Conservation (phyloP, 495 filamentous ascomycete species). For the Lasiosphaeris hirsuta region DNA sequence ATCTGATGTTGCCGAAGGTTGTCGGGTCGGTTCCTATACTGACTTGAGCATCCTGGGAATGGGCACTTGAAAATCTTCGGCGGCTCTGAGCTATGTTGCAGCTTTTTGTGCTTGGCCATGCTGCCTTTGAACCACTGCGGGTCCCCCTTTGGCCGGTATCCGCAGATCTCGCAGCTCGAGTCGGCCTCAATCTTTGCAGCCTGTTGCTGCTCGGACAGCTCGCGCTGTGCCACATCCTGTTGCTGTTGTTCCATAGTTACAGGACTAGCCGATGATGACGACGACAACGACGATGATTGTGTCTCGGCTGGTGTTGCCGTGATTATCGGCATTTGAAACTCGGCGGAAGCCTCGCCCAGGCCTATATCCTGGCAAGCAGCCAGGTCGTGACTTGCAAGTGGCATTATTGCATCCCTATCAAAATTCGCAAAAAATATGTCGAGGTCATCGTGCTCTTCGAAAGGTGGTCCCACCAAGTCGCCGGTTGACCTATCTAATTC, state of each 20-base stretch:
- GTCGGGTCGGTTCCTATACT: conserved; percentile 49
- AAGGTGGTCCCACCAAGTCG: neutral
- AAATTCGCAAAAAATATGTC: conserved; percentile 25
- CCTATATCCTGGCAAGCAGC: no score
- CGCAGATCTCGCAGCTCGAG: conserved; percentile 44
- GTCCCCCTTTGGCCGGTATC: conserved; percentile 48
- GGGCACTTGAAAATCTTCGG: conserved; percentile 47
- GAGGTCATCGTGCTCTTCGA: conserved; percentile 21
- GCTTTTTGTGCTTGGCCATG: conserved; percentile 52
- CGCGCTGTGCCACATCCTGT: conserved; percentile 1
- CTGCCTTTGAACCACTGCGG: conserved; percentile 53
- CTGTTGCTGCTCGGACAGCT: conserved; percentile 9
- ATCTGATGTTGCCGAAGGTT: conserved; percentile 50
- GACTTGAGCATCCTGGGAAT: conserved; percentile 44
- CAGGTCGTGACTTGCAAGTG: no score
- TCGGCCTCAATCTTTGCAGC: conserved; percentile 36
- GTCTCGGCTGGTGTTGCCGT: no score
- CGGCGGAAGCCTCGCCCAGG: no score
- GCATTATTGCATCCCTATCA: neutral
- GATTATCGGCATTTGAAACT: no score
- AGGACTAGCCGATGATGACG: neutral
- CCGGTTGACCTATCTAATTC: conserved; percentile 17
- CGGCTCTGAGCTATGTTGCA: conserved; percentile 43
- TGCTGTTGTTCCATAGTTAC: conserved; percentile 7
- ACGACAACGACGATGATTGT: no score